phyloP scores from a whole-genome alignment of 1,139 yeast species.

The Scheffersomyces lignicola region DNA sequence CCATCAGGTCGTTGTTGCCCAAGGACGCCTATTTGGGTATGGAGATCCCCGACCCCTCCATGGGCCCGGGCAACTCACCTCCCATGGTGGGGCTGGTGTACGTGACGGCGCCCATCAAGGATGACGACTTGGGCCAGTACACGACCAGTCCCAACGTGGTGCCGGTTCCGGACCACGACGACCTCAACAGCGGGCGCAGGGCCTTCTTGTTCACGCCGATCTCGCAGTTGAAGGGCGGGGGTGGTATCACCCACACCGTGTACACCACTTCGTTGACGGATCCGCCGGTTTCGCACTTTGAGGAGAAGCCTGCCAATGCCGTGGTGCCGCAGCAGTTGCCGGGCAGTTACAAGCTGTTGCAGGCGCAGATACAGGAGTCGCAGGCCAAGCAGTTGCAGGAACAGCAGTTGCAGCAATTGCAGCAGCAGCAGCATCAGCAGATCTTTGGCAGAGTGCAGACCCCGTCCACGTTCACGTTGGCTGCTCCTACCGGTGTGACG shows the following conservation, averaged over 20 bases:
- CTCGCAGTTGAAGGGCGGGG: constrained; percentile 45
- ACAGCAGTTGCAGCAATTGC: constrained; percentile 22
- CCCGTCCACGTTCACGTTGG: constrained; percentile 19
- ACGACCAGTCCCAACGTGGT: constrained; percentile 50
- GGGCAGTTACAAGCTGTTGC: constrained; percentile 16
- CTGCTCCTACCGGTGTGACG: constrained; percentile 18
- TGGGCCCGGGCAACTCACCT: constrained; percentile 76
- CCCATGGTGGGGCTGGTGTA: constrained; percentile 92
- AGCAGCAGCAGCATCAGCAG: constrained; percentile 22
- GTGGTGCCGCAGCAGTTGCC: constrained; percentile 10
- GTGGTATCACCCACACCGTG: constrained; percentile 28
- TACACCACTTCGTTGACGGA: constrained; percentile 20
- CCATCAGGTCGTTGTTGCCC: constrained; percentile 74
- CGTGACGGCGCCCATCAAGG: constrained; percentile 67
- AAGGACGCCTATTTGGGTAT: constrained; percentile 69
- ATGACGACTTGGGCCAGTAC: constrained; percentile 79
- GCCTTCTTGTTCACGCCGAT: constrained; percentile 50
- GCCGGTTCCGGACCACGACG: constrained; percentile 62
- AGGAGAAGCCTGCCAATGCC: constrained; percentile 13
- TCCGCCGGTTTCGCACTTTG: constrained; percentile 14
- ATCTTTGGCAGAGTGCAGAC: constrained; percentile 23
- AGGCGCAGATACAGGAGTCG: constrained; percentile 16
- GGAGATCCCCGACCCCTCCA: constrained; percentile 80
- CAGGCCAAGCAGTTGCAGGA: constrained; percentile 20
- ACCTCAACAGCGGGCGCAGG: constrained; percentile 37